A percentile compares a stretch with the other conserved stretches of the same genome.
Evolutionary conservation across 2,329 filamentous ascomycete species (phyloP).

Genomic region (Ophiostoma fasciatum): DNA sequence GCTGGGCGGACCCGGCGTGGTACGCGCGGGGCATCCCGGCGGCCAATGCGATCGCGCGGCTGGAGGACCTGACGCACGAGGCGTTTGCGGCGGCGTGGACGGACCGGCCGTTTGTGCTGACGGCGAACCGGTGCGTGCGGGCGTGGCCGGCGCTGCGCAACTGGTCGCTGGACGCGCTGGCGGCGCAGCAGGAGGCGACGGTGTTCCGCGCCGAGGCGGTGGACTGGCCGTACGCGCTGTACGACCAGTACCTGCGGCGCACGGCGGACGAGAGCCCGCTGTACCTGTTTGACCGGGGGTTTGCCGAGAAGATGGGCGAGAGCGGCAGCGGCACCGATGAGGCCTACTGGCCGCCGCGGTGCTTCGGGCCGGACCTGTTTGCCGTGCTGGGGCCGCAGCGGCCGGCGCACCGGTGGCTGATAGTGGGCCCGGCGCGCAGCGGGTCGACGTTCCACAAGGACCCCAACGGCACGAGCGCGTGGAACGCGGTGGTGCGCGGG

Average conservation of each 20-base stretch:
- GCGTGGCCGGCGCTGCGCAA: constrained; percentile 62
- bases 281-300: constrained; percentile 80
- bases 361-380: constrained; percentile 80
- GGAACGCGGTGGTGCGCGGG: constrained; percentile 85
- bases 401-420: constrained; percentile 84
- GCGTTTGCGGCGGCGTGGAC: constrained; percentile 69
- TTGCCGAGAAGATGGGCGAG: constrained; percentile 65
- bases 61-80: constrained; percentile 51
- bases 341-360: constrained; percentile 66
- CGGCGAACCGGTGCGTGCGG: constrained; percentile 50
- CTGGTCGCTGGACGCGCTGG: constrained; percentile 59
- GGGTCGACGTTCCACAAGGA: constrained; percentile 93
- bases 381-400: constrained; percentile 60
- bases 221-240: constrained; percentile 76
- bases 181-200: constrained; percentile 47
- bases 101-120: constrained; percentile 73
- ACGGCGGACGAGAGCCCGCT: constrained; percentile 76
- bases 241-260: constrained; percentile 66
- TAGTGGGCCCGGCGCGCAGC: constrained; percentile 72
- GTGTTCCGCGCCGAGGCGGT: constrained; percentile 84
- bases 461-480: constrained; percentile 60
- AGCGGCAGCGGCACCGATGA: constrained; percentile 19
- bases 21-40: constrained; percentile 59
- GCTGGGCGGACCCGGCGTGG: constrained; percentile 51
- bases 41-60: constrained; percentile 55